phyloP scores from a whole-genome alignment of 306 rosid genomes.

The Prunus dulcis region DNA sequence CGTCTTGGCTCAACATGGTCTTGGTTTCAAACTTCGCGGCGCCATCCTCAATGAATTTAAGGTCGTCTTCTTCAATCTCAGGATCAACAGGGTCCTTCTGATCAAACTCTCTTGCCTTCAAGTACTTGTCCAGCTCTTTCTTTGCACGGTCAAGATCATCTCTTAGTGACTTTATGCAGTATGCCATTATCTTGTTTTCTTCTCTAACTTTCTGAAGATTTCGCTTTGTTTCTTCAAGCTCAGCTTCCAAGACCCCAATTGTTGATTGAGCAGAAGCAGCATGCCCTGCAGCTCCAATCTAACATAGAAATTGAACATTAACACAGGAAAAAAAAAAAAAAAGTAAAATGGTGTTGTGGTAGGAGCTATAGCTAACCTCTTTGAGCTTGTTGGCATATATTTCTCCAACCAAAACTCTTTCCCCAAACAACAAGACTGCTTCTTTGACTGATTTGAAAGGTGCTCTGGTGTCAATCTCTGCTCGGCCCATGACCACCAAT shows the following conservation, averaged over 20 bases:
- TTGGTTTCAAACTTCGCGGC: conserved; percentile 32
- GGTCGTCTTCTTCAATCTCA: conserved; percentile 45
- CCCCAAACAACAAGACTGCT: conserved; percentile 84
- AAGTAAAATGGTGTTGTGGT: background rate
- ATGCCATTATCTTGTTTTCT: conserved; percentile 46
- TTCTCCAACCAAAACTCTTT: conserved; percentile 72
- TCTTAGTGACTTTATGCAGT: conserved; percentile 45
- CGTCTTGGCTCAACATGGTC: conserved; percentile 22
- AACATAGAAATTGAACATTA: too few relatives aligned
- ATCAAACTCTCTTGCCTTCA: conserved; percentile 45
- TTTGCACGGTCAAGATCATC: conserved; percentile 68
- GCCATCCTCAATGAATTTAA: conserved; percentile 53
- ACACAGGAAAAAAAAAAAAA: background rate
- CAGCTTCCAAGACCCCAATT: conserved; percentile 40
- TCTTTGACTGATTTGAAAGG: conserved; percentile 89
- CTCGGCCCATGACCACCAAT: conserved; percentile 42
- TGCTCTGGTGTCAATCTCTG: conserved; percentile 78
- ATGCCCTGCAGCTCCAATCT: conserved; percentile 43
- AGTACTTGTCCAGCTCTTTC: conserved; percentile 47
- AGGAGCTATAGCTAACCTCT: conserved; percentile 38
- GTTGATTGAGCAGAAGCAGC: conserved; percentile 31
- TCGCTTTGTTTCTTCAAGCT: conserved; percentile 60
- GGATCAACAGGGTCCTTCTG: conserved; percentile 37
- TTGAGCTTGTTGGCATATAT: conserved; percentile 76
- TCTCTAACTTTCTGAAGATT: conserved; percentile 66